Base-by-base conservation (phyloP, 371 early-diverging fungal genomes). In the Saksenaea oblongispora region DNA sequence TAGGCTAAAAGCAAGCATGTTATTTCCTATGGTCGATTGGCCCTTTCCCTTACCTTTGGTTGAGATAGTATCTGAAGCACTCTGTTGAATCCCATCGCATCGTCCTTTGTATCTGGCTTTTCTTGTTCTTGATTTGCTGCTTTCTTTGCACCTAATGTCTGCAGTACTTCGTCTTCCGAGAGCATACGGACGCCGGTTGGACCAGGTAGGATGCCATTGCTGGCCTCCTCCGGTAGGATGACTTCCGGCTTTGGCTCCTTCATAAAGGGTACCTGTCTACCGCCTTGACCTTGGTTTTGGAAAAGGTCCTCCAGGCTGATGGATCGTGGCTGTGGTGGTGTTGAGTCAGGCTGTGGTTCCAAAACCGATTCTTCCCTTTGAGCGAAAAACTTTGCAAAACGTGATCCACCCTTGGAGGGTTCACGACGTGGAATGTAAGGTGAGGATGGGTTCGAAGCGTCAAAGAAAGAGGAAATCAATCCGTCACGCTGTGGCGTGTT, bases 331-430 rank as follows among this genome's bases (percentile, higher is more conserved):
- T 74, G 73, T 34, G 61, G 31, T 5, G 73, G 71, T 17, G 51
- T 22, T 3, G 10, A 8, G 10, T 47, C 51, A n/a, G 71, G 61
- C 35, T 65, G 72, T 31, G 62, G 44, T 28, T 55, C 27, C 18
- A 41, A 18, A 26, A 37, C 54, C 17, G 67, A 72, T 47, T 81
- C 85, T 42, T 82, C 75, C 10, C 75, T 71, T 44, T 75, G 73
- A 10, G 84, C 72, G 67, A 88, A 88, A 70, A 88, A 88, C 15
- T 79, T 82, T 7, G 88, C 88, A 70, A 88, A 88, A 15, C 88
- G 85, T 9, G 88, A 88, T 0, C 85, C 84, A 37, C 78, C 51
- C 22, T 47, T 47, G 8, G 51, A 22, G 5, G 51, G 79, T 24
- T 84, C 72, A 36, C 70, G 68, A 56, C 76, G 76, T 17, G 59